phyloP scores from a whole-genome alignment of 768 basidiomycete genomes.

The Termitomyces sp. region DNA sequence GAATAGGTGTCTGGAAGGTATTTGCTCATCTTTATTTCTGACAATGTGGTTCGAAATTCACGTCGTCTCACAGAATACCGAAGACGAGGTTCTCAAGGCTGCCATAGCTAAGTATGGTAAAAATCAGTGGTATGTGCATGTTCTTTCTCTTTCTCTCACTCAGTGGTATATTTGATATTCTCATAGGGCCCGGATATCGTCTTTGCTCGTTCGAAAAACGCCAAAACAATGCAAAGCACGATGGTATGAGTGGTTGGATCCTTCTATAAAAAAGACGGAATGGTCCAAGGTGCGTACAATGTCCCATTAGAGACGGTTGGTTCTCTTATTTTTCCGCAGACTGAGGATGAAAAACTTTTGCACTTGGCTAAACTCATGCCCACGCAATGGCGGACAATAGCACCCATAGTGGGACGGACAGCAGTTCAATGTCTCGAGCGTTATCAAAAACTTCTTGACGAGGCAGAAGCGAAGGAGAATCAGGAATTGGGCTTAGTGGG shows the following conservation, averaged over 20 bases:
- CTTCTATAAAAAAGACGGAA: slow-evolving; percentile 99
- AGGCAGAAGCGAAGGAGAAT: slow-evolving; percentile 94
- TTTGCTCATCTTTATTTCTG: background rate
- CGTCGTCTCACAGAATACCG: slow-evolving; percentile 61
- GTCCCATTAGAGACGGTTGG: background rate
- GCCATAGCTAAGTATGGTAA: slow-evolving; percentile 97
- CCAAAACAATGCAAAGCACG: slow-evolving; percentile 99
- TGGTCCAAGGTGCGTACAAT: slow-evolving; percentile 82
- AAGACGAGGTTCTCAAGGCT: slow-evolving; percentile 98
- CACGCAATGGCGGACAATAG: slow-evolving; percentile 99
- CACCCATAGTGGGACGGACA: slow-evolving; percentile 95
- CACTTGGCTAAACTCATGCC: slow-evolving; percentile 99
- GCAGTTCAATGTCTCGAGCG: slow-evolving; percentile 97
- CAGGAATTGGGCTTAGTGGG: slow-evolving; percentile 91
- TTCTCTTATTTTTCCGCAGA: slow-evolving; percentile 37
- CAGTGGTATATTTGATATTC: background rate
- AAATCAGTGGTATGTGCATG: slow-evolving; percentile 72
- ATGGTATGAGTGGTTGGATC: slow-evolving; percentile 99
- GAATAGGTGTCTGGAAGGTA: slow-evolving; percentile 78
- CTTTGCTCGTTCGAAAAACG: slow-evolving; percentile 94
- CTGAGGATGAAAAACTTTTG: slow-evolving; percentile 96
- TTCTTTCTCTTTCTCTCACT: background rate
- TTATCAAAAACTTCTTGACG: slow-evolving; percentile 96
- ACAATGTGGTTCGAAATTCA: background rate
- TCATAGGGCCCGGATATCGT: slow-evolving; percentile 92